These are phyloP conservation scores for Candida insectalens DNA, from an alignment of 805 yeast genomes.

Conservation along the genomic window DNA sequence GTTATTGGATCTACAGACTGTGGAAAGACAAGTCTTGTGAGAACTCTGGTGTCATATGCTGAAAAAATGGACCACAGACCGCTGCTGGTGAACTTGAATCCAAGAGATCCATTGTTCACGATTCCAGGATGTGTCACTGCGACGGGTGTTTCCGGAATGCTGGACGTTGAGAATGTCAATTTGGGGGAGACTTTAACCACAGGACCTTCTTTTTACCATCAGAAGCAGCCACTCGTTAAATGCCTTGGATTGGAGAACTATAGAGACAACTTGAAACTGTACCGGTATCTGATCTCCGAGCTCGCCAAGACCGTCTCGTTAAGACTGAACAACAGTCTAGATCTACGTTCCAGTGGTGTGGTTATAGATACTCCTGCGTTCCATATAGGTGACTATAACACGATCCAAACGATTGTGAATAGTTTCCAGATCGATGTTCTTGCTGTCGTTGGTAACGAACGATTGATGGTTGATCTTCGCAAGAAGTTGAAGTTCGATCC, in stretches of 20 bases:
- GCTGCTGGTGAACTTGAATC: slow-evolving; percentile 69
- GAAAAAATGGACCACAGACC: slow-evolving; percentile 61
- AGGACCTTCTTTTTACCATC: slow-evolving; percentile 68
- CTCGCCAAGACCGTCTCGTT: slow-evolving; percentile 27
- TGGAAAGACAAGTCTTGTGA: slow-evolving; percentile 74
- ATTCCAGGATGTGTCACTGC: slow-evolving; percentile 83
- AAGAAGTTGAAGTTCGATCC: slow-evolving; percentile 32
- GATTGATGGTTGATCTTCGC: slow-evolving; percentile 52
- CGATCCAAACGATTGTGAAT: slow-evolving; percentile 47
- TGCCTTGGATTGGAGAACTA: slow-evolving; percentile 63
- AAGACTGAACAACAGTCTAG: slow-evolving; percentile 41
- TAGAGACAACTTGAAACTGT: slow-evolving; percentile 46
- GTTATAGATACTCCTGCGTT: slow-evolving; percentile 71
- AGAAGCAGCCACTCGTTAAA: slow-evolving; percentile 84
- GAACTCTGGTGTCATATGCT: slow-evolving; percentile 67
- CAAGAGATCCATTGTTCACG: slow-evolving; percentile 38
- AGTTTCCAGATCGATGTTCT: slow-evolving; percentile 50
- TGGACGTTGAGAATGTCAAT: slow-evolving; percentile 60
- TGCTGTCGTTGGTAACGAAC: slow-evolving; percentile 70
- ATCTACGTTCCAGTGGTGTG: slow-evolving; percentile 40
- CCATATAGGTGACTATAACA: slow-evolving; percentile 35
- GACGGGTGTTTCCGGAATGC: slow-evolving; percentile 68
- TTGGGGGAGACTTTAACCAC: slow-evolving; percentile 76
- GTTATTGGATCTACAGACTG: slow-evolving; percentile 62
- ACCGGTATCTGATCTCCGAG: slow-evolving; percentile 31